These are phyloP conservation scores for Inosperma sp. DNA, from an alignment of 768 basidiomycete species.

Conservation along the genomic window DNA sequence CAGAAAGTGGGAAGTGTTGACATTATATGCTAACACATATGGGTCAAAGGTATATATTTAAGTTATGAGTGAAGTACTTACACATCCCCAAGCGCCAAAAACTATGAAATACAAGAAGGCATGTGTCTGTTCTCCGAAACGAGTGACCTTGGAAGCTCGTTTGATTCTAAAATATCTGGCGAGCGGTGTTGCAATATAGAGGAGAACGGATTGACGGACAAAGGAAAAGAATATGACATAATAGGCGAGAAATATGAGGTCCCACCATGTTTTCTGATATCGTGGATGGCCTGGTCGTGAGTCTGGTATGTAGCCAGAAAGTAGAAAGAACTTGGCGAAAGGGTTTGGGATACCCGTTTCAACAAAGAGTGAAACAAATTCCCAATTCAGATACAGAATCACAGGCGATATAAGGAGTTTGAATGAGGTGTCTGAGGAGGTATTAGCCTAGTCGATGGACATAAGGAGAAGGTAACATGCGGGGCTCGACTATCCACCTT, in stretches of 20 bases:
- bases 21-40: conserved; percentile 68
- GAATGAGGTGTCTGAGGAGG: conserved; percentile 51
- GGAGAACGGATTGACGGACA: conserved; percentile 67
- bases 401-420: conserved; percentile 60
- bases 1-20: conserved; percentile 74
- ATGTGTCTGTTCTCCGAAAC: conserved; percentile 92
- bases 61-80: conserved; percentile 37
- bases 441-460: not conserved
- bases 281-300: conserved; percentile 51
- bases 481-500: conserved; percentile 74
- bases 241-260: conserved; percentile 76
- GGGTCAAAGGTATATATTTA: conserved; percentile 4
- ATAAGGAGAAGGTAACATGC: conserved; percentile 36
- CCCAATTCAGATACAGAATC: conserved; percentile 63
- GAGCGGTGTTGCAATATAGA: conserved; percentile 61
- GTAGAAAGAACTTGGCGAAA: conserved; percentile 63
- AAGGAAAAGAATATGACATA: conserved; percentile 88
- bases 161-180: conserved; percentile 69
- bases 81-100: conserved; percentile 73
- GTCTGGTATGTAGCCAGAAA: conserved; percentile 58
- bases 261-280: conserved; percentile 70
- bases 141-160: conserved; percentile 59
- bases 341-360: conserved; percentile 58
- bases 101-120: conserved; percentile 73
- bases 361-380: conserved; percentile 43